Evolutionary conservation across 2,329 filamentous ascomycete species (phyloP).

Genomic region (Cordyceps cicadae): DNA sequence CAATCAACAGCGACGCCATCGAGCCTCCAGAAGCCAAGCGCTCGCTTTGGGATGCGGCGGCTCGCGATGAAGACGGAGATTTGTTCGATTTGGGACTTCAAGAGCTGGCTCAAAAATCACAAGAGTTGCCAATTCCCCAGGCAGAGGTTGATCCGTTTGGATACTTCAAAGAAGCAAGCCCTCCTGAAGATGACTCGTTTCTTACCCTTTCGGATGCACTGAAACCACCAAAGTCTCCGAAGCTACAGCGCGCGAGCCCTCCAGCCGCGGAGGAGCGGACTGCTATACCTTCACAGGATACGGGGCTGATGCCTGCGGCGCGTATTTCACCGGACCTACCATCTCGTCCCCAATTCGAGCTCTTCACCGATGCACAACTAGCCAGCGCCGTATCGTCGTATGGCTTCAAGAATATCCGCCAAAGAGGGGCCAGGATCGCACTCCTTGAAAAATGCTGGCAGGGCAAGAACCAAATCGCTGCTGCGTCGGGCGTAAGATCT

Average conservation of each 20-base stretch:
- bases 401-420: slow-evolving; percentile 66
- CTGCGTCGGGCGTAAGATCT: slow-evolving; percentile 15
- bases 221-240: slow-evolving; percentile 5
- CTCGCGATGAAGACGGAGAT: slow-evolving; percentile 56
- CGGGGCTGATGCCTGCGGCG: background rate
- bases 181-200: slow-evolving; percentile 17
- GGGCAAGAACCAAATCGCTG: slow-evolving; percentile 37
- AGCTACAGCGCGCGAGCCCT: no score
- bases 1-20: slow-evolving; percentile 30
- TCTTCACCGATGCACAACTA: slow-evolving; percentile 55
- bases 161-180: slow-evolving; percentile 20
- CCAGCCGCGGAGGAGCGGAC: background rate
- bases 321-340: background rate
- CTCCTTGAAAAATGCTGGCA: slow-evolving; percentile 65
- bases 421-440: slow-evolving; percentile 59
- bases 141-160: slow-evolving; percentile 31
- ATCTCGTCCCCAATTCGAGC: slow-evolving; percentile 47
- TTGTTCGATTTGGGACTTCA: slow-evolving; percentile 56
- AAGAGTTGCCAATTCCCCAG: slow-evolving; percentile 18
- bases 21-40: slow-evolving; percentile 24
- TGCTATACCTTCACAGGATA: background rate
- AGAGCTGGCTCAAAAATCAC: slow-evolving; percentile 43
- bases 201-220: slow-evolving; percentile 20
- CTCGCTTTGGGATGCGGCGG: slow-evolving; percentile 62
- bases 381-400: slow-evolving; percentile 53